phyloP scores from a whole-genome alignment of 495 filamentous ascomycete genomes.

The Penicillium soppii region DNA sequence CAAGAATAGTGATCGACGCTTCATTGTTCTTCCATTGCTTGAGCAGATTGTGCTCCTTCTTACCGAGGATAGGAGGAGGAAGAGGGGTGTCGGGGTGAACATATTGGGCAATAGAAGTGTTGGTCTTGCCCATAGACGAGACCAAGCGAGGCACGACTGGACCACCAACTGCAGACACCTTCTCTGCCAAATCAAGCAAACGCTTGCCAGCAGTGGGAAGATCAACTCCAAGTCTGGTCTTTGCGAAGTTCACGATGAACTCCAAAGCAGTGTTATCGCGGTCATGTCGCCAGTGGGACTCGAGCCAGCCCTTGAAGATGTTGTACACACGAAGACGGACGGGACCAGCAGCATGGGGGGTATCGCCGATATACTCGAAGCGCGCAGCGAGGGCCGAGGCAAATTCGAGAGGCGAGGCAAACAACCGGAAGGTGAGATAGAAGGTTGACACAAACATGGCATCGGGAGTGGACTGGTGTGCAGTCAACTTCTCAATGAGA shows the following conservation, averaged over 20 bases:
- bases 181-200: constrained; percentile 73
- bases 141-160: constrained; percentile 82
- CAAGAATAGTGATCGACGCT: constrained; percentile 71
- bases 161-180: constrained; percentile 74
- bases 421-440: constrained; percentile 95
- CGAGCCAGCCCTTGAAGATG: constrained; percentile 94
- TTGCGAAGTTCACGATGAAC: constrained; percentile 76
- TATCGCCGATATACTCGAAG: constrained; percentile 87
- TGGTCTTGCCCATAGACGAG: constrained; percentile 86
- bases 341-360: constrained; percentile 66
- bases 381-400: constrained; percentile 80
- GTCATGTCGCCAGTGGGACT: constrained; percentile 89
- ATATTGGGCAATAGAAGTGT: constrained; percentile 66
- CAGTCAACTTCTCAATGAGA: constrained; percentile 89
- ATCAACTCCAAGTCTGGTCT: constrained; percentile 60
- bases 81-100: constrained; percentile 68
- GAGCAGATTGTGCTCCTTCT: constrained; percentile 72
- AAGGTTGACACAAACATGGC: constrained; percentile 92
- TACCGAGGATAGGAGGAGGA: constrained; percentile 67
- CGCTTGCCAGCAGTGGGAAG: constrained; percentile 78
- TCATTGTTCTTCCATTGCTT: constrained; percentile 72
- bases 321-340: constrained; percentile 94
- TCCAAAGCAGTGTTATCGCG: constrained; percentile 72
- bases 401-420: constrained; percentile 78
- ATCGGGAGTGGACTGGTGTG: constrained; percentile 90